These are phyloP conservation scores for Leishmania tarentolae DNA, from an alignment of 208 protist genomes.

Conservation along the genomic window DNA sequence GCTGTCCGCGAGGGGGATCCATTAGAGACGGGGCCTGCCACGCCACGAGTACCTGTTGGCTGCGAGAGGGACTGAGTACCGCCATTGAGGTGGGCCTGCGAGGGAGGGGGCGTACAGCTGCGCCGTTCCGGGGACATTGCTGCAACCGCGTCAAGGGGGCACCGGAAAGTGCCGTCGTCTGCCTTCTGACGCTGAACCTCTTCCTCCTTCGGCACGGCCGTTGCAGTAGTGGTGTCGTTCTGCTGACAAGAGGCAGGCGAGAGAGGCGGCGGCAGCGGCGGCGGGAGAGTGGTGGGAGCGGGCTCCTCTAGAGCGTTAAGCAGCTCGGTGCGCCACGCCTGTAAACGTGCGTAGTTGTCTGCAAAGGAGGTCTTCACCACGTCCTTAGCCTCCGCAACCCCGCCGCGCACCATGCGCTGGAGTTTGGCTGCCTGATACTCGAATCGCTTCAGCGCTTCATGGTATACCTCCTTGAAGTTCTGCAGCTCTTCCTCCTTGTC, in stretches of 20 bases:
- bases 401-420: constrained; percentile 60
- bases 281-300: constrained; percentile 10
- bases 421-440: constrained; percentile 59
- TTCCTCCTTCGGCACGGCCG: not conserved
- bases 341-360: constrained; percentile 40
- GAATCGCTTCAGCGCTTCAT: constrained; percentile 75
- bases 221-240: not conserved
- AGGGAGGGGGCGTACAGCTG: constrained; percentile 12
- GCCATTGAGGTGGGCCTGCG: not conserved
- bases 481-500: constrained; percentile 80
- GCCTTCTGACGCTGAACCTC: not conserved
- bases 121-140: constrained; percentile 2
- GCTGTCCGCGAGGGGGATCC: constrained; percentile 10
- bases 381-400: constrained; percentile 46
- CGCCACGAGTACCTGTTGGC: not conserved
- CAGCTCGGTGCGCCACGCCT: constrained; percentile 51
- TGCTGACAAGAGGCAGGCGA: not conserved
- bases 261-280: constrained; percentile 2
- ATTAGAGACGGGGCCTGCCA: not conserved
- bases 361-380: constrained; percentile 39
- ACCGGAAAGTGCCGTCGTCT: not conserved
- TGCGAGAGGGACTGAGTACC: not conserved
- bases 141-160: not conserved
- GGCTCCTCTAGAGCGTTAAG: constrained; percentile 33
- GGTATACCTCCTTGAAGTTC: constrained; percentile 70